phyloP scores from a whole-genome alignment of 495 filamentous ascomycete genomes.

The Daldinia childiae region DNA sequence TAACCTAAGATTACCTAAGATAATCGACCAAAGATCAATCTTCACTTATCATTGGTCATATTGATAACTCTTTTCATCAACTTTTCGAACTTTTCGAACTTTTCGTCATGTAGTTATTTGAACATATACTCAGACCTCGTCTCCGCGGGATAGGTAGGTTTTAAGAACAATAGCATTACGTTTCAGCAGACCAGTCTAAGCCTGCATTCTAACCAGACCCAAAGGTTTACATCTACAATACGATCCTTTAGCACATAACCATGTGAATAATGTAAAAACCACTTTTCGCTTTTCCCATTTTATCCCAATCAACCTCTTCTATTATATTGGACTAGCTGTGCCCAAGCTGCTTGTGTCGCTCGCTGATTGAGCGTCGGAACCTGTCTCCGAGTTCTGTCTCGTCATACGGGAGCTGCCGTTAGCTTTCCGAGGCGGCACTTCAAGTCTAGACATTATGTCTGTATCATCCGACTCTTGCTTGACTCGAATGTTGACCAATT shows the following conservation, averaged over 20 bases:
- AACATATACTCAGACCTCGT: neutral
- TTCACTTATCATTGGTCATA: neutral
- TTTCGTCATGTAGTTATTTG: neutral
- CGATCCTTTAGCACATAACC: slow-evolving; percentile 19
- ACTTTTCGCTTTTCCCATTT: neutral
- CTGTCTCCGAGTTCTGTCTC: slow-evolving; percentile 44
- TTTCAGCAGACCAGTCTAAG: neutral
- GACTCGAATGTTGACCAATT: slow-evolving; percentile 69
- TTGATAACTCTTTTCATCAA: neutral
- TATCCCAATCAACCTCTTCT: slow-evolving; percentile 27
- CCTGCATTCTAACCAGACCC: slow-evolving; percentile 6
- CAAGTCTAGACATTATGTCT: slow-evolving; percentile 62
- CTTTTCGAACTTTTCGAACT: neutral
- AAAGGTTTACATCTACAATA: slow-evolving; percentile 8
- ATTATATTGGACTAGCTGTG: slow-evolving; percentile 44
- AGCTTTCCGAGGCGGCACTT: slow-evolving; percentile 55
- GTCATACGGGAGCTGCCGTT: slow-evolving; percentile 45
- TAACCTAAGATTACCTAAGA: neutral
- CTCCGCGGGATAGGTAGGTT: neutral
- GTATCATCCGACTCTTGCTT: slow-evolving; percentile 50
- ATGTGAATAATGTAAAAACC: slow-evolving; percentile 6
- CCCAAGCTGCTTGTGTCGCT: slow-evolving; percentile 47
- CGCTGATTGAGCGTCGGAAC: slow-evolving; percentile 42
- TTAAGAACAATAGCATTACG: neutral
- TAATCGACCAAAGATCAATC: neutral